phyloP scores from a whole-genome alignment of 176 grass and related monocot genomes.

The Melocanna baccifera region DNA sequence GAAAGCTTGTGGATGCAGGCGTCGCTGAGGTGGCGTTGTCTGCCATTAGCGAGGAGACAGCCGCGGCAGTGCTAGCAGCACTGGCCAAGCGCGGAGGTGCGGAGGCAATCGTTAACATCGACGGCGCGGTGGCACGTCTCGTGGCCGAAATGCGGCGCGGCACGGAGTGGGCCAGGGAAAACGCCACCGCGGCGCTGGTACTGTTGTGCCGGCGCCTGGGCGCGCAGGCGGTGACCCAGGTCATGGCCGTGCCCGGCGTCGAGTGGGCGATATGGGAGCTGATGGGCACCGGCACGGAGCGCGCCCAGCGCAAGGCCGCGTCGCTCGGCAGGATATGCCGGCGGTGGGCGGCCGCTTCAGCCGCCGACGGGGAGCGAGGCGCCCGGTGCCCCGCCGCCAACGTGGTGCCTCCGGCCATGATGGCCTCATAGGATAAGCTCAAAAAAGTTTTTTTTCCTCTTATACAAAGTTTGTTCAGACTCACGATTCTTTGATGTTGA shows the following conservation, averaged over 20 bases:
- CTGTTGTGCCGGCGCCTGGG: conserved; percentile 72
- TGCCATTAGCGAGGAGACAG: conserved; percentile 47
- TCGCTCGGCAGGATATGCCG: conserved; percentile 86
- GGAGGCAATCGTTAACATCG: conserved; percentile 56
- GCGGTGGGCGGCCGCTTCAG: conserved; percentile 57
- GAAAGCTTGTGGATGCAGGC: conserved; percentile 60
- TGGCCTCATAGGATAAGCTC: conserved; percentile 35
- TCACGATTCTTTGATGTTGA: conserved; percentile 43
- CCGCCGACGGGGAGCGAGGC: conserved; percentile 53
- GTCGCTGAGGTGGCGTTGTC: conserved; percentile 54
- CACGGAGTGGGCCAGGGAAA: conserved; percentile 67
- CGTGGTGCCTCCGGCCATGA: conserved; percentile 49
- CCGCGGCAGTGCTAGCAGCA: conserved; percentile 60
- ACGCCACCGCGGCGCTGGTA: conserved; percentile 69
- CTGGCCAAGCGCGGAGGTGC: conserved; percentile 80
- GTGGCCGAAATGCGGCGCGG: conserved; percentile 63
- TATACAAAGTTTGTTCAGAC: conserved; percentile 37
- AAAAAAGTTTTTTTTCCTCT: neutral
- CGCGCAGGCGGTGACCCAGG: conserved; percentile 40
- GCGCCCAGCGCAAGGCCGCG: conserved; percentile 80
- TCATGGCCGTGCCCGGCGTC: conserved; percentile 70
- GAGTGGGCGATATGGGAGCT: conserved; percentile 99
- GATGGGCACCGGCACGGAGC: conserved; percentile 85
- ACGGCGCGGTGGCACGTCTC: conserved; percentile 50
- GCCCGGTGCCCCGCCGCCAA: conserved; percentile 44